Conservation (phyloP, 73 alveolate genomes). For the Durusdinium trenchii region DNA sequence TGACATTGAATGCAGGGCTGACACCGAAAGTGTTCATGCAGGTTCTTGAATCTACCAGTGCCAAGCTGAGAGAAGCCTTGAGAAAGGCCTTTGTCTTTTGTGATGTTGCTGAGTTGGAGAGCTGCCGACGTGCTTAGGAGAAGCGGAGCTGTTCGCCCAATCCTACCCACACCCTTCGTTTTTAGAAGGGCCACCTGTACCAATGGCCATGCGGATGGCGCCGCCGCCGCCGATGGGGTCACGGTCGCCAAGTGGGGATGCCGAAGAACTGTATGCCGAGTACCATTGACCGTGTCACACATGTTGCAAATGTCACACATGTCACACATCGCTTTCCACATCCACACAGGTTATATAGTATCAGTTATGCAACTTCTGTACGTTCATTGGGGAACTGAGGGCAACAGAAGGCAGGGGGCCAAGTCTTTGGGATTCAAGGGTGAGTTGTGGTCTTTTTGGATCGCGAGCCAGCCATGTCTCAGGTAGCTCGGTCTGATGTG, state of each 20-base stretch:
- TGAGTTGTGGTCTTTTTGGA: not conserved
- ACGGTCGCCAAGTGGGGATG: conserved; percentile 46
- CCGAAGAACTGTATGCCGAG: not conserved
- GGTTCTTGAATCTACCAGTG: conserved; percentile 3
- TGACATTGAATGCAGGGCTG: not conserved
- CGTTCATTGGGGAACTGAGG: not conserved
- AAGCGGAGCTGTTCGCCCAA: conserved; percentile 51
- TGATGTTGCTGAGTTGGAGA: not conserved
- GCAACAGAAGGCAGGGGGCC: not conserved
- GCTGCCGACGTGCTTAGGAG: not conserved
- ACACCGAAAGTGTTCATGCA: not conserved
- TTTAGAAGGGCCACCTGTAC: conserved; percentile 28
- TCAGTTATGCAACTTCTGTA: not conserved
- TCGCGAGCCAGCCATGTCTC: not conserved
- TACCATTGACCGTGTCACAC: not conserved
- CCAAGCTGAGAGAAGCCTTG: not conserved
- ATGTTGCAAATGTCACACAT: not conserved
- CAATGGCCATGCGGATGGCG: conserved; percentile 59
- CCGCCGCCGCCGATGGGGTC: conserved; percentile 74
- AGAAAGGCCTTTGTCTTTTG: no score
- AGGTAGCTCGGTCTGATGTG: conserved; percentile 48
- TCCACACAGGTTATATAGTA: not conserved
- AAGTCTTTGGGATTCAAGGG: not conserved
- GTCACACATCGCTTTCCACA: not conserved
- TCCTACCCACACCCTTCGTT: conserved; percentile 80